Base-by-base conservation (phyloP, 352 stramenopile species). In the Globisporangium paddicum region DNA sequence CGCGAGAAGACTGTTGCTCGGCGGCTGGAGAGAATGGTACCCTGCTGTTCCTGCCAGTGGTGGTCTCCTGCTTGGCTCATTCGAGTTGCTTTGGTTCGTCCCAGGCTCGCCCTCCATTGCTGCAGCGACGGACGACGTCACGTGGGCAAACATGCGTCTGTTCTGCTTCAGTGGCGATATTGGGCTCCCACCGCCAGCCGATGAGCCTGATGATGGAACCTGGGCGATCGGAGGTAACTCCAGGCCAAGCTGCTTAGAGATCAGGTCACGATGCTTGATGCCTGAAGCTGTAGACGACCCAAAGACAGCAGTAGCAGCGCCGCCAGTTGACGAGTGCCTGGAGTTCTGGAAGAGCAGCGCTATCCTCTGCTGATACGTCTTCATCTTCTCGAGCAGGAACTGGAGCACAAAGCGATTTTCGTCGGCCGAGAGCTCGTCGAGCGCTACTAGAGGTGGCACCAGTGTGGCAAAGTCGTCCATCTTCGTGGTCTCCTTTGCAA, bases 331-430 rank as follows among this genome's bases (percentile, higher is more conserved):
- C 28, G 28, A 32, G 28, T 51, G 45, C 6, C 25, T 51, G 23
- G 51, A 13, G 21, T 49, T 63, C 9, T 62, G 58, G 30, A 82
- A 84, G 2, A 86, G 54, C 23, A 71, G 55, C 19, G 79, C 74
- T 8, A 87, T 69, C 37, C 71, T 67, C 7, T 77, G 50, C 67
- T 91, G 82, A 53, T 87, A 88, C 3, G 67, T 35, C n/a, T 68
- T 69, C 63, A 89, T 77, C 48, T 88, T 89, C 34, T 83, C 77
- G 8, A 91, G 51, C 7, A 91, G 45, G 38, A 91, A 80, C n/a
- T 64, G 42, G 5, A 91, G 50, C 13, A 89, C 67, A 11, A 71
- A 56, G 2, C 68, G 72, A n/a, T 60, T 69, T 11, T 87, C 75
- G 10, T 73, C 58, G 4, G 61, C 58, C 2, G 69, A 78, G 10